Evolutionary conservation across 2,329 filamentous ascomycete genomes (phyloP).

Genomic region (Exophiala mesophila): DNA sequence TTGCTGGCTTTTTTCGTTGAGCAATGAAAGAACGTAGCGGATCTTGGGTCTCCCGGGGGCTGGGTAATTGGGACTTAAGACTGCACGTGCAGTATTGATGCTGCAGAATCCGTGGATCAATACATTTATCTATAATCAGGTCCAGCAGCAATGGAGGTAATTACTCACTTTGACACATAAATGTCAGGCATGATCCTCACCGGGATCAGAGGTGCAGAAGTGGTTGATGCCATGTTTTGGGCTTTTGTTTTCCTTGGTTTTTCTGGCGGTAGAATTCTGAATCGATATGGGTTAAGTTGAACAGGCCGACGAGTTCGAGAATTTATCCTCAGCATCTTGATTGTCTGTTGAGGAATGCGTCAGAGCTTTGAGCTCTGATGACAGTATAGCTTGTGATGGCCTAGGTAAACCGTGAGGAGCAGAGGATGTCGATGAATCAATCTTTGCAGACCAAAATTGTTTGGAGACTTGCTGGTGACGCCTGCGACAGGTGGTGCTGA

Average conservation of each 20-base stretch:
- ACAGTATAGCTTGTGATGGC: no score
- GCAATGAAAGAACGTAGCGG: constrained; percentile 18
- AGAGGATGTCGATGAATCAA: no score
- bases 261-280: not conserved
- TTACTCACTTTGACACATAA: constrained; percentile 21
- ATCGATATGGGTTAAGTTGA: not conserved
- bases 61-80: constrained; percentile 20
- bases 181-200: constrained; percentile 20
- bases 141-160: not conserved
- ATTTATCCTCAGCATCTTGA: constrained; percentile 5
- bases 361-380: no score
- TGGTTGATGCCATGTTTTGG: constrained; percentile 12
- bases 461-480: no score
- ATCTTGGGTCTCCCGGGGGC: constrained; percentile 17
- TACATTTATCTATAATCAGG: not conserved
- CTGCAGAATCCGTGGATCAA: constrained; percentile 6
- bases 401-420: no score
- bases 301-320: not conserved
- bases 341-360: no score
- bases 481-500: no score
- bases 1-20: constrained; percentile 13
- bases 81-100: constrained; percentile 20
- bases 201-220: constrained; percentile 19
- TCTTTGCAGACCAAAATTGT: no score
- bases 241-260: not conserved